phyloP scores from a whole-genome alignment of 371 early-diverging fungal species.

The Parasitella parasitica region DNA sequence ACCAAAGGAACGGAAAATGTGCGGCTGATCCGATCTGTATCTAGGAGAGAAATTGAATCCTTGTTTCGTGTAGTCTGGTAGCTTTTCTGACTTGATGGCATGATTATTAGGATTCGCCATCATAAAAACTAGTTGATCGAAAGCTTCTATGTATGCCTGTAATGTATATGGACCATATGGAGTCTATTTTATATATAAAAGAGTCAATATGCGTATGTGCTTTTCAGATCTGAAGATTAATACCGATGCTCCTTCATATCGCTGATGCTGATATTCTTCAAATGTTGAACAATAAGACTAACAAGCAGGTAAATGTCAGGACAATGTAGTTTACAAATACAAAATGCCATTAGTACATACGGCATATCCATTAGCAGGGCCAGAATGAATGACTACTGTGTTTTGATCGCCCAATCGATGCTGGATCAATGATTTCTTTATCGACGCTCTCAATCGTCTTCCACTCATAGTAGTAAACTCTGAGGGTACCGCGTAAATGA shows the following conservation, averaged over 20 bases:
- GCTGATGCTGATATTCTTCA: constrained; percentile 68
- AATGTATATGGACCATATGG: constrained; percentile 66
- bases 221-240: not conserved
- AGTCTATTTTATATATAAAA: constrained; percentile 41
- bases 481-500: constrained; percentile 56
- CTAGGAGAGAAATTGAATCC: constrained; percentile 42
- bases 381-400: constrained; percentile 54
- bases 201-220: no score
- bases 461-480: constrained; percentile 74
- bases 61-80: constrained; percentile 34
- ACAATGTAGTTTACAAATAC: not conserved
- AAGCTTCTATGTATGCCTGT: constrained; percentile 55
- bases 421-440: constrained; percentile 33
- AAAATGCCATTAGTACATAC: constrained; percentile 17
- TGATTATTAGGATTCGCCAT: constrained; percentile 35
- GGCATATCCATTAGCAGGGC: constrained; percentile 50
- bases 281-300: constrained; percentile 61
- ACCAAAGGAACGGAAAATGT: constrained; percentile 49
- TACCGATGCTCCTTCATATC: constrained; percentile 68
- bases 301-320: not conserved
- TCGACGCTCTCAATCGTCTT: constrained; percentile 47
- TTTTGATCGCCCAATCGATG: constrained; percentile 45
- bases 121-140: constrained; percentile 45
- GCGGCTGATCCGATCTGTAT: constrained; percentile 52
- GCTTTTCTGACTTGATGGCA: constrained; percentile 7